phyloP scores from a whole-genome alignment of 192 early-diverging fungal genomes.

The Coemansia sp. region DNA sequence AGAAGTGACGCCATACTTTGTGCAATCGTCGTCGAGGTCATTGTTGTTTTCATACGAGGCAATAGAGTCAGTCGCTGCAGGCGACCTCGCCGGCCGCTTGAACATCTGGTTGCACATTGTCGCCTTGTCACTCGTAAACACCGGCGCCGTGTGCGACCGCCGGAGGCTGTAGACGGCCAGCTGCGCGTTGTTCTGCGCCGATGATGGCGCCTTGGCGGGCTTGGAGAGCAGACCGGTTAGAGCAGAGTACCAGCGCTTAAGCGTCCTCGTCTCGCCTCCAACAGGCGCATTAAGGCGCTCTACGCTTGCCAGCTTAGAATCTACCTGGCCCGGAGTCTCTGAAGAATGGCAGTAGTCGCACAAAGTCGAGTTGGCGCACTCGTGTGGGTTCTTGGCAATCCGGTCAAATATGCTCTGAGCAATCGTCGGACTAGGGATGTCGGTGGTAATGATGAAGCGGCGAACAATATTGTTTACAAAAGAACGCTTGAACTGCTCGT shows the following conservation, averaged over 20 bases:
- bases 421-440: conserved; percentile 47
- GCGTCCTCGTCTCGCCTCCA: background rate
- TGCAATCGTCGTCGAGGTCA: background rate
- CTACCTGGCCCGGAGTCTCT: background rate
- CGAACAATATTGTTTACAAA: conserved; percentile 27
- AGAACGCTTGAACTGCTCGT: conserved; percentile 39
- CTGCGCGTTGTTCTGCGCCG: background rate
- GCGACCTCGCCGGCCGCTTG: conserved; percentile 3
- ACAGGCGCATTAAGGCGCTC: background rate
- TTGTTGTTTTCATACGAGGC: background rate
- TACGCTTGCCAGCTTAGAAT: background rate
- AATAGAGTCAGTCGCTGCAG: background rate
- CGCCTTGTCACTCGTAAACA: conserved; percentile 14
- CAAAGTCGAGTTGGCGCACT: background rate
- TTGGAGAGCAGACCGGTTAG: conserved; percentile 12
- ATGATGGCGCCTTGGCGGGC: background rate
- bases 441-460: conserved; percentile 38
- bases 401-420: conserved; percentile 35
- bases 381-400: conserved; percentile 13
- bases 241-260: conserved; percentile 32
- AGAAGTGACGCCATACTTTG: background rate
- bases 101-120: conserved; percentile 26
- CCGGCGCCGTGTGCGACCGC: conserved; percentile 38
- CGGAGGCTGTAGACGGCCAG: conserved; percentile 5
- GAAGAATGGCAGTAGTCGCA: conserved; percentile 3